Base-by-base conservation (phyloP, 2,329 filamentous ascomycete genomes). In the Fusarium goolgardi region DNA sequence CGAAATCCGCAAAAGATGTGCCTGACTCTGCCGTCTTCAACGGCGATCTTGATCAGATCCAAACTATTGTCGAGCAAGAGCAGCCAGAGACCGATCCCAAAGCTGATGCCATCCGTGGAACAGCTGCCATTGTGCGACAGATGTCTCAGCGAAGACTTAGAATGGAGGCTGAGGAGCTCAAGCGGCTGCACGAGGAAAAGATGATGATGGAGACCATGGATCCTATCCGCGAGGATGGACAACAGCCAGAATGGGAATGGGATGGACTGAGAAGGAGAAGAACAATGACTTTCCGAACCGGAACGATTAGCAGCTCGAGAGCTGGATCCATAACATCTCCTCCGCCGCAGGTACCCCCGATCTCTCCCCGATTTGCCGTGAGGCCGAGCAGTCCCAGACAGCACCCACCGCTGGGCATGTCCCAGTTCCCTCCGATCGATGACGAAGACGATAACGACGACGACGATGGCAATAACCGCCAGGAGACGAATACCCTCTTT, bases 1-100 rank as follows among this genome's bases (percentile, higher is more conserved):
- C 96, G 53, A 98, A 98, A 78, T 97, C 95, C 0, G 93, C 96
- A 72, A 99, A 98, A 77, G 95, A 99, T 75, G 95, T 99, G 0
- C 96, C 96, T 9, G 96, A 98, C 76, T 85, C 93, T 0, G 94
- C 94, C 32, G 90, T 99, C 39, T 97, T 99, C 83, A 89, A 90
- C 56, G 96, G 95, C 44, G 94, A 98, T 75, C 85, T 99, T 52
- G 92, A 98, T 74, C 95, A 99, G 83, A 92, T 98, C 55, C 92
- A 96, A 32, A 97, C 95, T 31, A 96, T 98, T 65, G 95, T 93
- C 46, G 93, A 97, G 74, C 93, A 97, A 75, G 93, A 97, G 77
- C 94, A 98, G 77, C 91, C 94, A n/a, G 96, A 99, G 78, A 91
- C 91, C 16, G 96, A 99, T 74, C 96, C 96, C 54, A 96, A 97